Evolutionary conservation across 2,329 filamentous ascomycete species (phyloP), one percentile per base, ranked within the genome.

Genomic region (Monosporascus sp.): DNA sequence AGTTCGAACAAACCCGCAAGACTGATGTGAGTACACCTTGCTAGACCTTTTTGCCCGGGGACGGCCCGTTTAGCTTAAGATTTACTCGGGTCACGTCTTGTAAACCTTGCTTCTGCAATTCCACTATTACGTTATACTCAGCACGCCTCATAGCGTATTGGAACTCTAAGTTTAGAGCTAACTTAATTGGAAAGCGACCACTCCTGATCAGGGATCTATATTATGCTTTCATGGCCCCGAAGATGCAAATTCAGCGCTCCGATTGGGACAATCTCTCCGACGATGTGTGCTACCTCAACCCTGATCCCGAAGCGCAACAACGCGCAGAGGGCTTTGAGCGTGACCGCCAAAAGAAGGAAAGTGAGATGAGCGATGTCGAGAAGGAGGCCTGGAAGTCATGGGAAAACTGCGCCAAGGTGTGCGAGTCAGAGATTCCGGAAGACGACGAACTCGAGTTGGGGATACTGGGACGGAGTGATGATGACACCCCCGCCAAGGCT

Each of bases 191-290:
- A 51, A 53, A 79, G 76, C 65, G 70, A 37, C 69, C 70, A 20
- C 64, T 80, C 41, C 67, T 76, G 51, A 74, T 79, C 53, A 70
- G 68, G 54, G 78, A 82, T 52, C 60, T 82, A 35, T 82, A 79
- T 60, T 60, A 77, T 4, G 66, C 72, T 49, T 74, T 81, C 54
- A 72, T 81, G 52, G 70, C 67, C 2, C 75, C 73, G 2, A 70
- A 74, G 27, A 67, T 81, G 57, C 64, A 70, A 31, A 59, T 68
- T 5, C 62, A 65, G 38, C 72, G 75, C 17, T 69, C 75, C 8
- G 70, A 79, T 49, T 82, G 79, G 79, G 75, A 81, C 61, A 82
- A 82, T 58, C 59, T 76, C 5, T 76, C 78, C 4, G 72, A 79
- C 26, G 75, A 78, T 48, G 67, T 68, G 11, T 75, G 73, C 58